These are phyloP conservation scores for Mycena crocata DNA, from an alignment of 768 basidiomycete species.

Conservation along the genomic window DNA sequence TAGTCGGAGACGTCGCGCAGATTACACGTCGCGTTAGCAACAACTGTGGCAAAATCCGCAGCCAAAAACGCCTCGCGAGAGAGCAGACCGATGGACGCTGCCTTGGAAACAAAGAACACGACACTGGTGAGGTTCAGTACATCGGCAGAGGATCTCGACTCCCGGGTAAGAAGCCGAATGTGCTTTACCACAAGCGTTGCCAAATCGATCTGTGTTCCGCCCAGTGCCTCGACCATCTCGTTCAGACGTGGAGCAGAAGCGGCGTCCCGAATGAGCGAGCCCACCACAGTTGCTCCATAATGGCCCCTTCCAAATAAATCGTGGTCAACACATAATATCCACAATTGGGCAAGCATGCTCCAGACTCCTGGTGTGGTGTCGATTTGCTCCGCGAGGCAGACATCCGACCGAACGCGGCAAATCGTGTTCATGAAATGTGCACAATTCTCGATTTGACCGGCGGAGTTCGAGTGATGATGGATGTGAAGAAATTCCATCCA, in stretches of 20 bases:
- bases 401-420: neutral
- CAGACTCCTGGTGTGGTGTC: conserved; percentile 12
- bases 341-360: conserved; percentile 14
- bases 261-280: neutral
- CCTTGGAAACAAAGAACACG: neutral
- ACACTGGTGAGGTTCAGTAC: neutral
- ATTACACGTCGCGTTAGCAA: no score
- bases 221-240: conserved; percentile 7
- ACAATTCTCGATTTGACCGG: neutral
- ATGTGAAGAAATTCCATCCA: conserved; percentile 11
- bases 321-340: conserved; percentile 4
- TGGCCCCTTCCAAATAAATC: neutral
- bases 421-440: conserved; percentile 8
- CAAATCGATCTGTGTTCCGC: conserved; percentile 1
- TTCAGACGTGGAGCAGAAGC: neutral
- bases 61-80: no score
- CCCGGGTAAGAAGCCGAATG: neutral
- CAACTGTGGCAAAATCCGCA: no score
- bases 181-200: neutral
- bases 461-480: neutral
- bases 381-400: neutral
- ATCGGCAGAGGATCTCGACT: neutral
- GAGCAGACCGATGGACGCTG: no score
- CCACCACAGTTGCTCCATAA: neutral
- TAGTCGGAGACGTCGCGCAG: neutral